phyloP scores from a whole-genome alignment of 2,329 filamentous ascomycete genomes.

The Fusarium guadeloupense region DNA sequence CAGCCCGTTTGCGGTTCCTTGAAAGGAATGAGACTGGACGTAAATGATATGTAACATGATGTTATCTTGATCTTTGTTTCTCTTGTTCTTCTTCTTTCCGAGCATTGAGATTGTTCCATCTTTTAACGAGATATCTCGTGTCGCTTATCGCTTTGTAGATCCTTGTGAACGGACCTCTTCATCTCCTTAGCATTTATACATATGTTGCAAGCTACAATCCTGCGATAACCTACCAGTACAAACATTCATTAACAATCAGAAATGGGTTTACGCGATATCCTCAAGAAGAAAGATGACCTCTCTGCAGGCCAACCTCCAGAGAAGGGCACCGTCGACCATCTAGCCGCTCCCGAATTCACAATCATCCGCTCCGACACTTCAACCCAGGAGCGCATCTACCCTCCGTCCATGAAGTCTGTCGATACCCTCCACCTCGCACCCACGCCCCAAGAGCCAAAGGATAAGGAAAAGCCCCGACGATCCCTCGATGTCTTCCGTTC shows the following conservation, averaged over 20 bases:
- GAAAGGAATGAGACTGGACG: conserved; percentile 23
- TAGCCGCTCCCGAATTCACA: conserved; percentile 72
- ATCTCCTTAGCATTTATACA: conserved; percentile 12
- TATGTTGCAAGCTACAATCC: background rate
- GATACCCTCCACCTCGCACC: conserved; percentile 47
- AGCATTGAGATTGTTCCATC: conserved; percentile 1
- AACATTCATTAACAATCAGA: conserved; percentile 2
- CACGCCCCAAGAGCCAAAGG: conserved; percentile 42
- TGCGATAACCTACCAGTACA: background rate
- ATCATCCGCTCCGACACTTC: conserved; percentile 87
- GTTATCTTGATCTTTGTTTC: background rate
- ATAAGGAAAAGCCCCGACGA: conserved; percentile 50
- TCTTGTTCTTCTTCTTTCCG: background rate
- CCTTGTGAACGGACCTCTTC: conserved; percentile 20
- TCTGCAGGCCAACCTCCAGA: conserved; percentile 49
- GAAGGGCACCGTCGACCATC: conserved; percentile 49
- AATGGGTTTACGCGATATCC: conserved; percentile 63
- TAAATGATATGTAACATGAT: too few species aligned
- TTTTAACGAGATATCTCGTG: conserved; percentile 3
- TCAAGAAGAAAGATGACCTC: conserved; percentile 63
- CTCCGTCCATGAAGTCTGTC: conserved; percentile 58
- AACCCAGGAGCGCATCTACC: conserved; percentile 79
- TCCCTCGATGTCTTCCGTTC: conserved; percentile 59
- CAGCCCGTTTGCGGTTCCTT: conserved; percentile 33
- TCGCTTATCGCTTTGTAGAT: conserved; percentile 26